Percentiles rank a stretch among this genome's conserved stretches.
These are phyloP conservation scores for Solanum clarkiae DNA, from an alignment of 257 asterid species.

Conservation along the genomic window DNA sequence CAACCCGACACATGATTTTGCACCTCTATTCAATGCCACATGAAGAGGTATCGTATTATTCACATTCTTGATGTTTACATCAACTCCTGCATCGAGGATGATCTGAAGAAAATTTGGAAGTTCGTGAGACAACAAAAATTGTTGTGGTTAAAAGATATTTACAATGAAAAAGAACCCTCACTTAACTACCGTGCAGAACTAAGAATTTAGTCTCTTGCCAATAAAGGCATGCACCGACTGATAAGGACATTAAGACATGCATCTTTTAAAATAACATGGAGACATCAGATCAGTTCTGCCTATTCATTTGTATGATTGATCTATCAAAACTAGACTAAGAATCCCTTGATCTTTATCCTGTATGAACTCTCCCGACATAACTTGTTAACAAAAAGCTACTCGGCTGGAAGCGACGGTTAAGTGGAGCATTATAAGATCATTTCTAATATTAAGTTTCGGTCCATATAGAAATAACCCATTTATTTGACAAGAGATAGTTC, in stretches of 20 bases:
- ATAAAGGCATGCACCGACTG: not conserved
- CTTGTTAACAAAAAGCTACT: not conserved
- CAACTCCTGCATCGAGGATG: slow-evolving; percentile 89
- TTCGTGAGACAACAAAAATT: not conserved
- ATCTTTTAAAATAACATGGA: not conserved
- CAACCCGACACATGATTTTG: slow-evolving; percentile 87
- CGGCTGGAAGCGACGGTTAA: not conserved
- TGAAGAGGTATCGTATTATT: slow-evolving; percentile 90
- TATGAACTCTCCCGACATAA: not conserved
- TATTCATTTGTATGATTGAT: not conserved
- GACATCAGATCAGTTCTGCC: not conserved
- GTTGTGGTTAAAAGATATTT: not conserved
- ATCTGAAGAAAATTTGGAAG: slow-evolving; percentile 33
- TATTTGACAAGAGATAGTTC: not conserved
- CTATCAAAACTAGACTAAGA: not conserved
- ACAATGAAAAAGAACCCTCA: not conserved
- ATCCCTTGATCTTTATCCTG: not conserved
- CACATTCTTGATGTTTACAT: slow-evolving; percentile 79
- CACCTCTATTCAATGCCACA: slow-evolving; percentile 98
- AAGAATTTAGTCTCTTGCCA: not conserved
- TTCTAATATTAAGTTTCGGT: not conserved
- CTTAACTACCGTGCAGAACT: not conserved
- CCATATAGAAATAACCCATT: not conserved
- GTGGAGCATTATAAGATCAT: not conserved
- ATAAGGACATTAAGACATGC: not conserved